Evolutionary conservation across 139 green algal genomes (phyloP).

Genomic region (Chlamydomonas sp.): DNA sequence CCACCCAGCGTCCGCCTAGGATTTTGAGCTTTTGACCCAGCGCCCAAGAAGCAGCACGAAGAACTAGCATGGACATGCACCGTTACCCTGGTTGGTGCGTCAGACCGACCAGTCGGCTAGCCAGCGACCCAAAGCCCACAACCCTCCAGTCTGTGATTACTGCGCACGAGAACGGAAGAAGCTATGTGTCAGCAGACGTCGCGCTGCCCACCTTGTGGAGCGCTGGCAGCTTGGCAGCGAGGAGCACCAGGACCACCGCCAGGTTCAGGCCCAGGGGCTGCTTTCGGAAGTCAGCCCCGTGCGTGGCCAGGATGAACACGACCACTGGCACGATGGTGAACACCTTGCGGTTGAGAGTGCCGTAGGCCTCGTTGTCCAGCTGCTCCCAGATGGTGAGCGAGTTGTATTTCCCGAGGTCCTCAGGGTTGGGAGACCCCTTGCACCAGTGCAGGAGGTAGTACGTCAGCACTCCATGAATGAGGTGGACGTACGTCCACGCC

Average conservation of each 20-base stretch:
- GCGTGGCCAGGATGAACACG: conserved; percentile 86
- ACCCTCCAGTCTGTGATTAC: no score
- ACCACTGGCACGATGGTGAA: conserved; percentile 86
- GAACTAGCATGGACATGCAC: no score
- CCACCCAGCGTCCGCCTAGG: no score
- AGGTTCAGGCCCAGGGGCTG: conserved; percentile 91
- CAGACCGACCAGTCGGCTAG: no score
- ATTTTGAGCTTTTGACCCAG: no score
- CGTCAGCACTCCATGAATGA: conserved; percentile 81
- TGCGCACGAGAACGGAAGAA: no score
- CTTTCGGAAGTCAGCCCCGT: conserved; percentile 85
- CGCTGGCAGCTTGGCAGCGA: conserved; percentile 86
- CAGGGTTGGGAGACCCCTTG: conserved; percentile 82
- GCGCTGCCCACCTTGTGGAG: conserved; percentile 76
- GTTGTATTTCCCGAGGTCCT: conserved; percentile 89
- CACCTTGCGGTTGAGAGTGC: conserved; percentile 89
- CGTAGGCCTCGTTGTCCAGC: conserved; percentile 65
- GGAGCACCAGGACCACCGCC: conserved; percentile 77
- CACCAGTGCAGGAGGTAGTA: conserved; percentile 93
- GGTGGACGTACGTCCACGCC: conserved; percentile 91
- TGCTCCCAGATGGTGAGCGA: conserved; percentile 94
- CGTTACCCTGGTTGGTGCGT: no score
- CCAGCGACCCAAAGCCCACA: no score
- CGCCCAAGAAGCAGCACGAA: no score
- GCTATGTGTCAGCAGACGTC: no score